Percentiles rank a stretch among this genome's conserved stretches.
These are phyloP conservation scores for Zostera marina DNA, from an alignment of 116 monocot species.

Conservation along the genomic window DNA sequence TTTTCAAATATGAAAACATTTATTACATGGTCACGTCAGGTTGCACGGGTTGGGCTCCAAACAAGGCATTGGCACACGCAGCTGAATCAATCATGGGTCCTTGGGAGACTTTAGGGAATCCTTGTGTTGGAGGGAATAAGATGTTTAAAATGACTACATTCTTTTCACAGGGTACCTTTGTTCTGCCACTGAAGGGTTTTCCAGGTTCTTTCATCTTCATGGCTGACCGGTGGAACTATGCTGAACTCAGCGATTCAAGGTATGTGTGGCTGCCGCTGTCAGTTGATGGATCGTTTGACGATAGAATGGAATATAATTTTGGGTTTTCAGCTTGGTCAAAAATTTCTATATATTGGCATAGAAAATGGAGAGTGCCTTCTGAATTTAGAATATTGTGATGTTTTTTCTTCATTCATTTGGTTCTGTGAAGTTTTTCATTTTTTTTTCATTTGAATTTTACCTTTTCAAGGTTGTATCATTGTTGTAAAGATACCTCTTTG, in stretches of 20 bases:
- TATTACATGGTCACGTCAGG: constrained; percentile 97
- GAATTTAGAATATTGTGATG: constrained; percentile 22
- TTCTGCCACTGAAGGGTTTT: constrained; percentile 39
- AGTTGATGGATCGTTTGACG: constrained; percentile 56
- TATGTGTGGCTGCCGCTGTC: constrained; percentile 74
- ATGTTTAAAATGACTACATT: constrained; percentile 65
- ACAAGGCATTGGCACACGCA: constrained; percentile 57
- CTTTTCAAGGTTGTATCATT: too few species aligned
- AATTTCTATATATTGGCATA: constrained; percentile 68
- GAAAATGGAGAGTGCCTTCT: constrained; percentile 59
- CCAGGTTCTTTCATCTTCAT: constrained; percentile 72
- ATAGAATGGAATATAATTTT: constrained; percentile 61
- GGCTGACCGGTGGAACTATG: constrained; percentile 85
- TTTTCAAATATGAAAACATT: constrained; percentile 59
- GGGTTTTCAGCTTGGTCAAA: constrained; percentile 61
- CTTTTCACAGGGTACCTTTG: constrained; percentile 77
- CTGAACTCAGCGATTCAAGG: constrained; percentile 71
- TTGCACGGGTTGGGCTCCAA: constrained; percentile 84
- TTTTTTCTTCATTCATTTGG: too few species aligned
- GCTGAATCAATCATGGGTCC: constrained; percentile 73
- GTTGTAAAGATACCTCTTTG: too few species aligned
- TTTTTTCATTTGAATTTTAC: too few species aligned
- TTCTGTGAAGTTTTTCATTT: too few species aligned
- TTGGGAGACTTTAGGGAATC: constrained; percentile 87
- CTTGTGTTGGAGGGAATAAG: constrained; percentile 68